Conservation (phyloP, 176 grass and related monocot genomes). For the Hsuehochloa calcarea region DNA sequence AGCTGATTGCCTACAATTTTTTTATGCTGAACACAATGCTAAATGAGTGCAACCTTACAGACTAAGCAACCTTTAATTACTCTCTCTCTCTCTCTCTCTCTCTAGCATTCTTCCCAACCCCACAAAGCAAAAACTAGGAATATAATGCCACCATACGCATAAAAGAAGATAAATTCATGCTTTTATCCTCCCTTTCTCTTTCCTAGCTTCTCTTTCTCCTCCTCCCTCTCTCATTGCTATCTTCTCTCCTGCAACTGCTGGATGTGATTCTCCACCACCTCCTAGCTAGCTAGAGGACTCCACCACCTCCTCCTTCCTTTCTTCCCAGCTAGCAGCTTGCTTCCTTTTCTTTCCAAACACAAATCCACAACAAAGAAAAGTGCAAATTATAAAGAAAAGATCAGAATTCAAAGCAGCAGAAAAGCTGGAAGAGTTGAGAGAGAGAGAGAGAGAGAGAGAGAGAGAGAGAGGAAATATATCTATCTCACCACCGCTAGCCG, state of each 20-base stretch:
- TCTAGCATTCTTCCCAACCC: slow-evolving; percentile 45
- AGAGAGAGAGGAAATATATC: slow-evolving; percentile 34
- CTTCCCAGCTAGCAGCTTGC: slow-evolving; percentile 17
- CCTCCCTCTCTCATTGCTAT: slow-evolving; percentile 32
- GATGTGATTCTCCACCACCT: slow-evolving; percentile 89
- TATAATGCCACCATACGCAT: slow-evolving; percentile 49
- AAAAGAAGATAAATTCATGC: slow-evolving; percentile 67
- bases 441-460: background rate
- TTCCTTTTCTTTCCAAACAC: slow-evolving; percentile 50
- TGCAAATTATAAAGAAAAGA: slow-evolving; percentile 53
- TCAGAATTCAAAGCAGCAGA: slow-evolving; percentile 57
- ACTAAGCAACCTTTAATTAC: slow-evolving; percentile 28
- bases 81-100: slow-evolving; percentile 9
- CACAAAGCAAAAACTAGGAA: slow-evolving; percentile 34
- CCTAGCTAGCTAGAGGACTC: slow-evolving; percentile 47
- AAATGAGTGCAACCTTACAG: slow-evolving; percentile 10
- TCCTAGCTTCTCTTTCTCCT: slow-evolving; percentile 42
- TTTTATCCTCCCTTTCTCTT: slow-evolving; percentile 57
- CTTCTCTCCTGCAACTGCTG: slow-evolving; percentile 52
- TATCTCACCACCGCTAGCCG: slow-evolving; percentile 48
- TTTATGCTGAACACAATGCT: slow-evolving; percentile 5
- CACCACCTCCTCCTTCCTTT: slow-evolving; percentile 53
- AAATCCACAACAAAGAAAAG: slow-evolving; percentile 52
- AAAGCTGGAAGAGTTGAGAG: slow-evolving; percentile 49
- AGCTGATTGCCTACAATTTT: background rate